These are phyloP conservation scores for Aureobasidium sp. DNA, from an alignment of 2,329 filamentous ascomycete species.

Conservation along the genomic window DNA sequence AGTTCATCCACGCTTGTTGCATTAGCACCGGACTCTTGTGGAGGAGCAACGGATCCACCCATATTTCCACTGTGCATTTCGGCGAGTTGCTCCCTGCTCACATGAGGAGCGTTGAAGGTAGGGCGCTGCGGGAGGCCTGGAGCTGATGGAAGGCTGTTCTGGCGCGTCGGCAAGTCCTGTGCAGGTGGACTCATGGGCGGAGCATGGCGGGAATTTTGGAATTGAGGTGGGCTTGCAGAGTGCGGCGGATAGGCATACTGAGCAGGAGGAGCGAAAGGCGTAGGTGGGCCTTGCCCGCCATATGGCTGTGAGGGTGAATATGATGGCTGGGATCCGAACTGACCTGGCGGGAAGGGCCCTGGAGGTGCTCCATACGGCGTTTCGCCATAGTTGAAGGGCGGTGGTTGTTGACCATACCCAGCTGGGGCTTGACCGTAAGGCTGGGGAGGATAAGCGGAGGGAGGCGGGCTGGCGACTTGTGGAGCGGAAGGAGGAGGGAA, in stretches of 20 bases:
- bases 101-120: conserved; percentile 47
- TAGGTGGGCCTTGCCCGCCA: conserved; percentile 14
- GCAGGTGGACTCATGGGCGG: conserved; percentile 16
- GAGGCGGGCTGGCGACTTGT: conserved; percentile 1
- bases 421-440: conserved; percentile 33
- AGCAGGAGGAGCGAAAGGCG: conserved; percentile 10
- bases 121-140: conserved; percentile 56
- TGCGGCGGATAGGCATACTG: conserved; percentile 18
- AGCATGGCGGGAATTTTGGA: conserved; percentile 9
- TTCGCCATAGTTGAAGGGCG: conserved; percentile 13
- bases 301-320: conserved; percentile 26
- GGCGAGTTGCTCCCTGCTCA: conserved; percentile 49
- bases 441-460: conserved; percentile 25
- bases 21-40: conserved; percentile 31
- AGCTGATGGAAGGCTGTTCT: conserved; percentile 48
- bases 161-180: conserved; percentile 36
- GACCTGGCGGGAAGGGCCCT: conserved; percentile 17
- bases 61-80: conserved; percentile 49
- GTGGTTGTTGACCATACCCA: conserved; percentile 3
- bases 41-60: conserved; percentile 25
- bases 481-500: conserved; percentile 11
- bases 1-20: conserved; percentile 45
- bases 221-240: conserved; percentile 32
- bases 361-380: conserved; percentile 12
- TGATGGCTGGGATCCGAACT: conserved; percentile 21